phyloP scores from a whole-genome alignment of 176 grass and related monocot species.

The Carex parvula region DNA sequence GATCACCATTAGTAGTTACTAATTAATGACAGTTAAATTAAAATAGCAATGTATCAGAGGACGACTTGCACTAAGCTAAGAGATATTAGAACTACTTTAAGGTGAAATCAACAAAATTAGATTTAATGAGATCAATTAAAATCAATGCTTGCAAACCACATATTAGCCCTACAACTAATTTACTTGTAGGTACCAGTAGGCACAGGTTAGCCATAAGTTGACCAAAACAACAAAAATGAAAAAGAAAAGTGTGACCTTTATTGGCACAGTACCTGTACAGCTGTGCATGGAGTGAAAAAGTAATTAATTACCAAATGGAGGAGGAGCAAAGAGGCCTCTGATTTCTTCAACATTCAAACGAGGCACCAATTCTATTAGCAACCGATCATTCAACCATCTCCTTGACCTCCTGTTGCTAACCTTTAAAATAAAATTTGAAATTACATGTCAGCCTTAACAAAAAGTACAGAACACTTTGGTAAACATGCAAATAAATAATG shows the following conservation, averaged over 20 bases:
- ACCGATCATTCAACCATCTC: constrained; percentile 81
- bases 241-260: background rate
- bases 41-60: background rate
- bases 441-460: background rate
- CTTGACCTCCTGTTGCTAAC: constrained; percentile 81
- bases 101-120: background rate
- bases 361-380: constrained; percentile 80
- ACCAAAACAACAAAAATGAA: background rate
- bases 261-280: background rate
- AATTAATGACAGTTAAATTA: constrained; percentile 1
- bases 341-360: constrained; percentile 89
- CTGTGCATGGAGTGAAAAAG: background rate
- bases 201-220: background rate
- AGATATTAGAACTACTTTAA: background rate
- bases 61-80: background rate
- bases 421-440: constrained; percentile 36
- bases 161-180: background rate
- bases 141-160: background rate
- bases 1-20: background rate
- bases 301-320: constrained; percentile 65
- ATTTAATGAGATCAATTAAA: background rate
- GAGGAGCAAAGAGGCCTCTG: constrained; percentile 90
- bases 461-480: background rate
- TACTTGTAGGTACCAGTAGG: background rate
- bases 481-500: background rate